A percentile compares a stretch with the other conserved stretches of the same genome.
phyloP scores from a whole-genome alignment of 2,329 filamentous ascomycete genomes.

The Alternaria solani region DNA sequence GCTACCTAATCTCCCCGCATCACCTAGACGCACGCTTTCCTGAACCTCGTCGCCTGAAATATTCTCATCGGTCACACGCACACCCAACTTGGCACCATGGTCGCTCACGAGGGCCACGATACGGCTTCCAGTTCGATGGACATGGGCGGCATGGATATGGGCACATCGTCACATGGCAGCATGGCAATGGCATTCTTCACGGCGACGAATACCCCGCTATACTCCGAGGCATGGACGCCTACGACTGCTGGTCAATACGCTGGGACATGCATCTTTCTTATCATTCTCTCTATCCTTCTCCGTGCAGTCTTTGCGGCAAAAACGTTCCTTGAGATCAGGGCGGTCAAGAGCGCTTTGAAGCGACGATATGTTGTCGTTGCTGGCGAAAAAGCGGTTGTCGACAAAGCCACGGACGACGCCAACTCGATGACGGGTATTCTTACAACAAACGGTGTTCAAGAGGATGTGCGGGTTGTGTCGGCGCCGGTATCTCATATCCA shows the following conservation, averaged over 20 bases:
- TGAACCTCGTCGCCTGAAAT: background rate
- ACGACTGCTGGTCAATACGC: slow-evolving; percentile 75
- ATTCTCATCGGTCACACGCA: background rate
- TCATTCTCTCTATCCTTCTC: slow-evolving; percentile 74
- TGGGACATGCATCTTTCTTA: slow-evolving; percentile 90
- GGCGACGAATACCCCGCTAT: slow-evolving; percentile 68
- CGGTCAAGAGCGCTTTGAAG: slow-evolving; percentile 74
- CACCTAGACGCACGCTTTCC: background rate
- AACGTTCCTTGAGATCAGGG: slow-evolving; percentile 67
- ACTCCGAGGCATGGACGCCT: slow-evolving; percentile 77
- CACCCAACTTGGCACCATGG: slow-evolving; percentile 33
- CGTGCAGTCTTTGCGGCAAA: slow-evolving; percentile 77
- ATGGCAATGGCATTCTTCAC: slow-evolving; percentile 73
- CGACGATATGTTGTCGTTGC: slow-evolving; percentile 80
- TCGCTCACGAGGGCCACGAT: slow-evolving; percentile 44
- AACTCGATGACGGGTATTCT: slow-evolving; percentile 71
- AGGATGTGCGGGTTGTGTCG: slow-evolving; percentile 77
- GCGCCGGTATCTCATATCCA: slow-evolving; percentile 61
- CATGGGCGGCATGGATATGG: slow-evolving; percentile 33
- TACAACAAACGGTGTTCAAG: slow-evolving; percentile 80
- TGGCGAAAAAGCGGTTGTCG: slow-evolving; percentile 67
- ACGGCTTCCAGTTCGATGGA: slow-evolving; percentile 17
- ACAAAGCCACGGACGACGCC: slow-evolving; percentile 62
- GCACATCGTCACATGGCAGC: slow-evolving; percentile 29
- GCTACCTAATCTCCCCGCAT: slow-evolving; percentile 10